Percentiles rank a stretch among this genome's conserved stretches.
These are phyloP conservation scores for Trichoderma polysporum DNA, from an alignment of 2,329 filamentous ascomycete genomes.

Conservation along the genomic window DNA sequence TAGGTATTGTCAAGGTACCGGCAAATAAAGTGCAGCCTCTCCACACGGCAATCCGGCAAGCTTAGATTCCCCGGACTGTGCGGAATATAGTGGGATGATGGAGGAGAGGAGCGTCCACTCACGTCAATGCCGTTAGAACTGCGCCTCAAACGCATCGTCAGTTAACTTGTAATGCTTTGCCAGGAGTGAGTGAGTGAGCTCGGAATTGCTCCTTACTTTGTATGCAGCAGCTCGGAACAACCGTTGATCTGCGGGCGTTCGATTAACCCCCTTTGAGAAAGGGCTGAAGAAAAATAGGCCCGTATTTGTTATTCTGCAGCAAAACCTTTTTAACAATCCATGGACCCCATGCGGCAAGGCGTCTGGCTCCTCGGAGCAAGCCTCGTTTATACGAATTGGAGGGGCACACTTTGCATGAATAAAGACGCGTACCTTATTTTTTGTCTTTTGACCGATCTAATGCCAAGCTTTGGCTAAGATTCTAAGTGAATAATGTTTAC, in stretches of 20 bases:
- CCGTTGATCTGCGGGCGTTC: no score
- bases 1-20: not conserved
- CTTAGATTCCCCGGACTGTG: not conserved
- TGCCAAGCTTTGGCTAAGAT: conserved; percentile 9
- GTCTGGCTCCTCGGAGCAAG: not conserved
- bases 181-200: no score
- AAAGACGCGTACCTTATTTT: not conserved
- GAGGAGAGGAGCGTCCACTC: not conserved
- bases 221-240: not conserved
- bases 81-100: not conserved
- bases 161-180: not conserved
- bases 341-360: not conserved
- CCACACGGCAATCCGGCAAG: conserved; percentile 12
- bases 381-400: conserved; percentile 3
- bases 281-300: not conserved
- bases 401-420: not conserved
- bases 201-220: not conserved
- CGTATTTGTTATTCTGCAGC: no score
- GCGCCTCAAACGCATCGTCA: not conserved
- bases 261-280: no score
- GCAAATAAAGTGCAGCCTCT: conserved; percentile 8
- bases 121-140: not conserved
- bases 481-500: not conserved
- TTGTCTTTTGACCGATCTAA: not conserved
- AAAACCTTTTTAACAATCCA: no score